Conservation (phyloP, 345 rosid species). For the Arabidopsis arenosa region DNA sequence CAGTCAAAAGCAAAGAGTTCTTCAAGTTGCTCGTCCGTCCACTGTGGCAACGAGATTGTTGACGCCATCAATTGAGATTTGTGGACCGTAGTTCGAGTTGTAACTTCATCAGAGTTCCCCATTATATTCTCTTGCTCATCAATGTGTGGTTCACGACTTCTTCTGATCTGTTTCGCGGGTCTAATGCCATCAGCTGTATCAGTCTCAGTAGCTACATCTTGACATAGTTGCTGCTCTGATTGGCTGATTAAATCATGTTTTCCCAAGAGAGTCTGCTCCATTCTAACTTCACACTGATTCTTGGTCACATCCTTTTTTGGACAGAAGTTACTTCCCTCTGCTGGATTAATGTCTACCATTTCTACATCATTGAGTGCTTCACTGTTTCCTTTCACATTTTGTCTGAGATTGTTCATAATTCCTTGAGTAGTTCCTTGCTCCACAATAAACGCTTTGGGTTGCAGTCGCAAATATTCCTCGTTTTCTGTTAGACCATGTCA, state of each 20-base stretch:
- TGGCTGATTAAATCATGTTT: conserved; percentile 34
- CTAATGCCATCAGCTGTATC: conserved; percentile 17
- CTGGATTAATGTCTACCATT: conserved; percentile 33
- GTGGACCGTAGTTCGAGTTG: conserved; percentile 4
- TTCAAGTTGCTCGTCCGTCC: conserved; percentile 93
- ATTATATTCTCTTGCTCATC: conserved; percentile 14
- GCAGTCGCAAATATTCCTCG: conserved; percentile 34
- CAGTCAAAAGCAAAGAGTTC: conserved; percentile 71
- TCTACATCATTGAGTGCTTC: conserved; percentile 32
- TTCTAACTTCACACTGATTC: conserved; percentile 36
- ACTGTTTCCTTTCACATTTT: conserved; percentile 38
- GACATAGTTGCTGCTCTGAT: conserved; percentile 16
- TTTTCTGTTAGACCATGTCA: conserved; percentile 46
- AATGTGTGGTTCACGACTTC: conserved; percentile 24
- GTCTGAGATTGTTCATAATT: conserved; percentile 54
- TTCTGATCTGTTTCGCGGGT: conserved; percentile 31
- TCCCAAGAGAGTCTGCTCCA: conserved; percentile 36
- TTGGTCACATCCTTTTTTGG: conserved; percentile 25
- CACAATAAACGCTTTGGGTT: conserved; percentile 30
- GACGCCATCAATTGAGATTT: conserved; percentile 40
- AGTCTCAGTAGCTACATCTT: conserved; percentile 21
- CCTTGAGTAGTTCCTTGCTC: conserved; percentile 55
- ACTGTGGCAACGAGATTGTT: conserved; percentile 55
- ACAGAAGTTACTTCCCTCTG: conserved; percentile 26
- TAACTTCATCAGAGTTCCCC: conserved; percentile 27